Base-by-base conservation (phyloP, 2,329 filamentous ascomycete species). In the Nothomitra cinnamomea region DNA sequence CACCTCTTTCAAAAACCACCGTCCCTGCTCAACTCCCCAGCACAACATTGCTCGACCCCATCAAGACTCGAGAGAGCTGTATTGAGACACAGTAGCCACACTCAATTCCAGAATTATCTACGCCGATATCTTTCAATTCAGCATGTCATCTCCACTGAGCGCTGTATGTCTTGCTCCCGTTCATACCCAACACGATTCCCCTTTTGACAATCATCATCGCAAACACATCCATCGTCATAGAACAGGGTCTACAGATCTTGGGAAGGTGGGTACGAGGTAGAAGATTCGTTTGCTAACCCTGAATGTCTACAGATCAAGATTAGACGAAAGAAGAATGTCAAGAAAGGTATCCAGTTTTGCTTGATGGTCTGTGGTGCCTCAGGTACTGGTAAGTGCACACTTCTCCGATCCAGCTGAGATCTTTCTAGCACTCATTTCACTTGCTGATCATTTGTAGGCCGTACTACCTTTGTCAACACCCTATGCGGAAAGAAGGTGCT, bases 321-420 rank as follows among this genome's bases (percentile, higher is more conserved):
- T 70, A 89, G 92, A 74, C 85, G 87, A 73, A 98, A 98, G 90
- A 98, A 98, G 86, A 96, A 98, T 80, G 90, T 98, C 75, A 95
- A 95, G 85, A 95, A 95, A 81, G 92, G 92, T 68, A 96, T 98
- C 68, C 92, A 98, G 78, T 98, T 98, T 77, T 96, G 89, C 72
- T 74, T 98, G 80, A 98, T 98, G 92, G 92, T 98, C 66, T 96
- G 92, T 69, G 92, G 92, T 76, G 92, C 92, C 68, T 96, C 90
- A 63, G 92, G 92, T 71, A 96, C 92, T 72, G 92, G 88, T 95
- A 81, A 66, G 78, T 73, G 56, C 56, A 54, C 56, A 55, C 54
- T 40, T 58, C 50, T 51, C 52, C 57, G 36, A 13, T 22, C 15
- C 10, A 10, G 43, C n/a, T 47, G n/a, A 4, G 54, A 57, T 49